Evolutionary conservation across 164 flowering plant species (phyloP).

Genomic region (Echeveria elegans): DNA sequence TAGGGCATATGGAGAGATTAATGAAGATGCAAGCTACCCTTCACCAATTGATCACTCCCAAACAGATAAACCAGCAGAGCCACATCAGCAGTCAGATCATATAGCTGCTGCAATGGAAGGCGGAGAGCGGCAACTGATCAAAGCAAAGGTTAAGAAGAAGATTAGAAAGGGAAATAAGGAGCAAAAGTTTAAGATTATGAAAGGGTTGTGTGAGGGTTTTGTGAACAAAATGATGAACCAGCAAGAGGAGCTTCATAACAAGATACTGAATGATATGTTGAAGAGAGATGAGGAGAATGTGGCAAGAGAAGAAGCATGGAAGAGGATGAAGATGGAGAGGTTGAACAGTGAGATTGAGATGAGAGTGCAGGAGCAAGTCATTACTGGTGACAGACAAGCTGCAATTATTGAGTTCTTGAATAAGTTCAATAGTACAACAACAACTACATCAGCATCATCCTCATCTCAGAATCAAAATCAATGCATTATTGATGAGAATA

Average conservation of each 20-base stretch:
- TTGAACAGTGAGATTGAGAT: constrained; percentile 40
- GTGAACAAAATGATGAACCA: constrained; percentile 54
- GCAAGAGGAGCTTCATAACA: constrained; percentile 64
- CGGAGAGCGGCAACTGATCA: constrained; percentile 16
- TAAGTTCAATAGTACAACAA: constrained; percentile 18
- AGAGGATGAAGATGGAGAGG: constrained; percentile 49
- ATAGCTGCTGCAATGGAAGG: constrained; percentile 5
- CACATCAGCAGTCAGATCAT: constrained; percentile 18
- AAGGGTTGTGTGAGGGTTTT: constrained; percentile 46
- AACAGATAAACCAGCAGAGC: constrained; percentile 7
- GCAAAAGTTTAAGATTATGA: constrained; percentile 36
- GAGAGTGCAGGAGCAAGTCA: constrained; percentile 51
- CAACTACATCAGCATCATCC: constrained; percentile 9
- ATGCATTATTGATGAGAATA: constrained; percentile 4
- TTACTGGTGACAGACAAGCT: constrained; percentile 45
- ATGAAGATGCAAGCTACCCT: neutral
- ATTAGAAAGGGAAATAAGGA: constrained; percentile 20
- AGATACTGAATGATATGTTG: constrained; percentile 55
- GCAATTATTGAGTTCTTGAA: constrained; percentile 49
- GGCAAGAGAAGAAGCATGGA: constrained; percentile 68
- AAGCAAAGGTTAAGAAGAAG: constrained; percentile 20
- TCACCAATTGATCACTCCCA: constrained; percentile 3
- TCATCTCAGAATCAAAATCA: constrained; percentile 14
- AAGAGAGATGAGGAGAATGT: constrained; percentile 52
- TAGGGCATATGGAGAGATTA: neutral